These are phyloP conservation scores for Cryptococcus sp. DNA, from an alignment of 1,284 basidiomycete species.

Conservation along the genomic window DNA sequence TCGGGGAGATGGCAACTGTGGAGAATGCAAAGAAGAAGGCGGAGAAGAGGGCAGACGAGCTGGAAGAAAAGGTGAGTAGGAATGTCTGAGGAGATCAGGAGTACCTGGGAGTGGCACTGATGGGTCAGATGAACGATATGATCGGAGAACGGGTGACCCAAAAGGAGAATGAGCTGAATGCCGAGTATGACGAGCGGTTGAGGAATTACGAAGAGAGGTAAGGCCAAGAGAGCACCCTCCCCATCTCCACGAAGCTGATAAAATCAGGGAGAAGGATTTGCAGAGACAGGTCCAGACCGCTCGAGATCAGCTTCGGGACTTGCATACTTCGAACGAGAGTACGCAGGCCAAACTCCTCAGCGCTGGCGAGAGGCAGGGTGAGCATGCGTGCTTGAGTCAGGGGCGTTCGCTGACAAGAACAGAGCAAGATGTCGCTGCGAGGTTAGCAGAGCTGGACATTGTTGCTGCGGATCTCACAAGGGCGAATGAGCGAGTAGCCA, in stretches of 20 bases:
- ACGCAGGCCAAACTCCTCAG: slow-evolving; percentile 86
- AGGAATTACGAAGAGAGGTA: slow-evolving; percentile 91
- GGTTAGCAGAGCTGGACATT: slow-evolving; percentile 86
- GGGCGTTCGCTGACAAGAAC: slow-evolving; percentile 10
- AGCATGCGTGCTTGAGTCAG: slow-evolving; percentile 6
- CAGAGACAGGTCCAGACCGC: slow-evolving; percentile 77
- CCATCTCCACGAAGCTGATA: neutral
- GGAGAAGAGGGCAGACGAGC: slow-evolving; percentile 63
- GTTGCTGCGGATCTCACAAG: slow-evolving; percentile 86
- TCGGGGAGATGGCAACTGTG: slow-evolving; percentile 59
- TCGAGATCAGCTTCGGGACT: slow-evolving; percentile 80
- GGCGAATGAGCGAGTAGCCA: slow-evolving; percentile 83
- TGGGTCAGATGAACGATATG: slow-evolving; percentile 78
- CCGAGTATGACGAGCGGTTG: slow-evolving; percentile 91
- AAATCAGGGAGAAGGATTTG: slow-evolving; percentile 77
- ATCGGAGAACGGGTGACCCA: slow-evolving; percentile 77
- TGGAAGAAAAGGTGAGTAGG: slow-evolving; percentile 69
- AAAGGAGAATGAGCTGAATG: slow-evolving; percentile 92
- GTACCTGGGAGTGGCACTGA: neutral
- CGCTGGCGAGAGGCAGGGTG: slow-evolving; percentile 80
- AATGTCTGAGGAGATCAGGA: no score
- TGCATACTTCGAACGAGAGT: slow-evolving; percentile 83
- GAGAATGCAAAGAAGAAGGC: slow-evolving; percentile 72
- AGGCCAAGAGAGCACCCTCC: slow-evolving; percentile 18
- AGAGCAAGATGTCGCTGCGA: slow-evolving; percentile 86